Base-by-base conservation (phyloP, 352 stramenopile species). In the Aphanomyces euteiches region DNA sequence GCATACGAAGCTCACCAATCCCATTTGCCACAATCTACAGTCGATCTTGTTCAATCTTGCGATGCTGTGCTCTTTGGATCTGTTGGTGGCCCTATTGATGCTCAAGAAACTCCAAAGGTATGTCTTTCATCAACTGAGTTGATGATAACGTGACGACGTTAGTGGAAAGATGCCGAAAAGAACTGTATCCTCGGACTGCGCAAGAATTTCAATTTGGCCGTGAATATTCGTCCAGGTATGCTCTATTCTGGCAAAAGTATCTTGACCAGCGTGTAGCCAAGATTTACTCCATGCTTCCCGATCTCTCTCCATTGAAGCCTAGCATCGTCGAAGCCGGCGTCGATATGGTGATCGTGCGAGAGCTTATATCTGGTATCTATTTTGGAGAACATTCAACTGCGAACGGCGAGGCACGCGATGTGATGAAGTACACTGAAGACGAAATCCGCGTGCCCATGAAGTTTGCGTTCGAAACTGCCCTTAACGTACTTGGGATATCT, bases 291-390 rank as follows among this genome's bases (percentile, higher is more conserved):
- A 97, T 99, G 85, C 85, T 99, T 64, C 91, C 98, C 60, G 94
- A 98, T 74, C 87, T 98, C 17, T 99, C 94, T 12, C 97, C 97
- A 4, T 85, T 99, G 12, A 99, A 99, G 82, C 90, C 84, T 15
- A 97, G 98, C 76, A 89, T 99, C 74, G 93, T 99, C 41, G 92
- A 95, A 19, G 83, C 82, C 69, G 95, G 96, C 40, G 94, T 99
- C 7, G 96, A 99, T 85, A 98, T 99, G 79, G 98, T 99, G 79
- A 97, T 99, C 69, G 96, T 99, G 38, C 92, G 96, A 57, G 97
- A 99, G 75, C 88, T 99, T 53, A 97, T 98, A 39, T 98, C 96
- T 45, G 97, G 98, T 78, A 98, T 99, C 50, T 99, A 99, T 85
- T 99, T 99, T 81, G 97, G 97, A 66, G 83, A 95, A 64, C 81